Evolutionary conservation across 2,329 filamentous ascomycete species (phyloP).

Genomic region (Sporothrix dimorphospora): DNA sequence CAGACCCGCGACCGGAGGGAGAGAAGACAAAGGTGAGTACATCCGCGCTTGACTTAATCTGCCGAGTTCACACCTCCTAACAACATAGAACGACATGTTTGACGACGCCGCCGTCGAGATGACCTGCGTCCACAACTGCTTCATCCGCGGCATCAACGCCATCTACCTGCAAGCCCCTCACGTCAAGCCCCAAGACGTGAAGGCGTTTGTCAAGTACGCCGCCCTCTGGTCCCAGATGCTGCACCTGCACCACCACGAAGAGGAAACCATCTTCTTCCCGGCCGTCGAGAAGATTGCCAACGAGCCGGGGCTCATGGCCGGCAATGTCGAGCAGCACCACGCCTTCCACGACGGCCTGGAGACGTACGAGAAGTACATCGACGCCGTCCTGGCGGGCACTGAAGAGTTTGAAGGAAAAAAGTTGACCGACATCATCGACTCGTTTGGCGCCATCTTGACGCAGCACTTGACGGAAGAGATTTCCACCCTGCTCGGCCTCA

Average conservation of each 20-base stretch:
- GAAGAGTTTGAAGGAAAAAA: constrained; percentile 41
- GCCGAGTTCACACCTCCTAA: not conserved
- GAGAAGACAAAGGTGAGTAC: not conserved
- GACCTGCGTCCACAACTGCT: constrained; percentile 41
- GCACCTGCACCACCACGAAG: constrained; percentile 41
- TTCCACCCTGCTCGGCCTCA: constrained; percentile 41
- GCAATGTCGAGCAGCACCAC: constrained; percentile 43
- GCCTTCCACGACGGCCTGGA: constrained; percentile 42
- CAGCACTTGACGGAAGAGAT: constrained; percentile 48
- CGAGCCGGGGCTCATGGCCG: constrained; percentile 38
- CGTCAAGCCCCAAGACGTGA: constrained; percentile 42
- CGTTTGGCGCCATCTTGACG: constrained; percentile 42
- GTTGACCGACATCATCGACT: constrained; percentile 42
- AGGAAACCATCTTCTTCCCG: constrained; percentile 43
- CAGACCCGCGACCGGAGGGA: constrained; percentile 14
- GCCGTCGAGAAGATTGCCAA: constrained; percentile 39
- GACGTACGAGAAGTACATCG: constrained; percentile 35
- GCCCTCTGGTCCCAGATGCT: constrained; percentile 36
- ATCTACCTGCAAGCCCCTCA: constrained; percentile 42
- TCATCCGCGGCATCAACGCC: constrained; percentile 39
- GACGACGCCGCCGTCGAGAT: constrained; percentile 39
- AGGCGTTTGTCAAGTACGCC: constrained; percentile 40
- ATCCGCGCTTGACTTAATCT: not conserved
- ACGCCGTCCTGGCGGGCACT: constrained; percentile 28
- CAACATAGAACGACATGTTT: constrained; percentile 38